phyloP scores from a whole-genome alignment of 352 stramenopile genomes.

The Phytopythium boreale region DNA sequence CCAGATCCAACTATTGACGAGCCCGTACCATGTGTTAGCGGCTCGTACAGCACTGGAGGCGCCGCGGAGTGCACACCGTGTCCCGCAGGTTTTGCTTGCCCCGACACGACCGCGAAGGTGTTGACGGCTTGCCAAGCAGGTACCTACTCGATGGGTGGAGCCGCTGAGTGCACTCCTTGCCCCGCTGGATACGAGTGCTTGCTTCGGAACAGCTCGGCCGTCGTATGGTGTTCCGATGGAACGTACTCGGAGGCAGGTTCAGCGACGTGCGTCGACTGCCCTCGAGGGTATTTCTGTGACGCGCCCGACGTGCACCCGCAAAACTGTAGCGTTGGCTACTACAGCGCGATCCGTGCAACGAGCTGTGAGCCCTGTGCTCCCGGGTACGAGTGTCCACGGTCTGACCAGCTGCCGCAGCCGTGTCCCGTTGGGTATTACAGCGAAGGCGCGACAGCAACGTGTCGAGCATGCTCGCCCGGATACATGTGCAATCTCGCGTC shows the following conservation, averaged over 20 bases:
- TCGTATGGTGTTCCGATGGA: constrained; percentile 52
- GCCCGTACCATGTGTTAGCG: constrained; percentile 38
- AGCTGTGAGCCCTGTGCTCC: constrained; percentile 66
- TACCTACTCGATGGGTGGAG: constrained; percentile 50
- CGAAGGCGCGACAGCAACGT: constrained; percentile 65
- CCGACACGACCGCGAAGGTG: constrained; percentile 45
- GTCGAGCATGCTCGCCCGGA: constrained; percentile 53
- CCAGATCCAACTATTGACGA: constrained; percentile 29
- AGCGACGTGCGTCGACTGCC: constrained; percentile 69
- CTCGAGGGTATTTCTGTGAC: constrained; percentile 80
- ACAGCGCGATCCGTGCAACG: constrained; percentile 66
- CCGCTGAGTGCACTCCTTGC: constrained; percentile 60
- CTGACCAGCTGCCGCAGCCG: constrained; percentile 61
- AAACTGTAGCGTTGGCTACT: constrained; percentile 76
- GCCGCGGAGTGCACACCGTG: constrained; percentile 56
- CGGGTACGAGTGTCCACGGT: constrained; percentile 82
- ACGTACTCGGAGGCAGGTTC: constrained; percentile 64
- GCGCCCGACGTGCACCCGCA: constrained; percentile 55
- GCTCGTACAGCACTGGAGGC: constrained; percentile 59
- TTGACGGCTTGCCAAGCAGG: constrained; percentile 47
- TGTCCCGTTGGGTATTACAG: constrained; percentile 90
- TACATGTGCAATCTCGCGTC: constrained; percentile 84
- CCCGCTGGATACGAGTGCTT: constrained; percentile 78
- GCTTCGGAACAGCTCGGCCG: constrained; percentile 51
- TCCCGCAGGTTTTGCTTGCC: constrained; percentile 70